Base-by-base conservation (phyloP, 108 stramenopile species). In the Schizochytrium sp. region DNA sequence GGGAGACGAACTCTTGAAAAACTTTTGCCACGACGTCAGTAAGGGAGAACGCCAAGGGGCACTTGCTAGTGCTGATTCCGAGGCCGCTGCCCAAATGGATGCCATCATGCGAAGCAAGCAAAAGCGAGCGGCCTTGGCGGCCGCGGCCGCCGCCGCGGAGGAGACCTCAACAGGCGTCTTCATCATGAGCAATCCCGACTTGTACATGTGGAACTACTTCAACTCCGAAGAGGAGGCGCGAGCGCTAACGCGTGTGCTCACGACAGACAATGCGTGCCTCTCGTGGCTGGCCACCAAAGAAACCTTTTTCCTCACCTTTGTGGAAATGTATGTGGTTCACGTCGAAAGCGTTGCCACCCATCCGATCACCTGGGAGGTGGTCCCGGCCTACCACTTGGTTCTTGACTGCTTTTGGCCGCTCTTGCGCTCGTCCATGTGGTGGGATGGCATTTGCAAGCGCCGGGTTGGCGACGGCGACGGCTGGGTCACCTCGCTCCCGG, bases 331-430 rank as follows among this genome's bases (percentile, higher is more conserved):
- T 53, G 51, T 83, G 8, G 76, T 83, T 43, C 76, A 83, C 51
- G 76, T 83, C 16, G 76, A 83, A 23, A 53, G 48, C n/a, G 76
- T 83, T 12, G 76, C 76, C 45, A 83, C 23, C 10, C 45, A 83
- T 12, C 76, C 76, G 6, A 53, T 83, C 25, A 23, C 19, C 19
- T 83, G 76, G 76, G 45, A 47, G 51, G 51, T 83, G 43, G 51
- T 83, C 10, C 76, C 76, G 18, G 76, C 76, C 16, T 83, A 83
- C 76, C 48, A 83, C 76, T 45, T 83, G 43, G 28, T 83, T 12
- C 51, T 83, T 0, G 76, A 83, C 25, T 83, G 76, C 48, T 83
- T 83, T 83, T 83, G 76, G 76, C 76, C 76, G n/a, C 76, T 83
- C 12, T 23, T 83, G 45, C 19, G 51, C n/a, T 83, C 76, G 25